A percentile compares a stretch with the other conserved stretches of the same genome.
phyloP scores from a whole-genome alignment of 1,139 yeast species.

The Blastobotrys apis region DNA sequence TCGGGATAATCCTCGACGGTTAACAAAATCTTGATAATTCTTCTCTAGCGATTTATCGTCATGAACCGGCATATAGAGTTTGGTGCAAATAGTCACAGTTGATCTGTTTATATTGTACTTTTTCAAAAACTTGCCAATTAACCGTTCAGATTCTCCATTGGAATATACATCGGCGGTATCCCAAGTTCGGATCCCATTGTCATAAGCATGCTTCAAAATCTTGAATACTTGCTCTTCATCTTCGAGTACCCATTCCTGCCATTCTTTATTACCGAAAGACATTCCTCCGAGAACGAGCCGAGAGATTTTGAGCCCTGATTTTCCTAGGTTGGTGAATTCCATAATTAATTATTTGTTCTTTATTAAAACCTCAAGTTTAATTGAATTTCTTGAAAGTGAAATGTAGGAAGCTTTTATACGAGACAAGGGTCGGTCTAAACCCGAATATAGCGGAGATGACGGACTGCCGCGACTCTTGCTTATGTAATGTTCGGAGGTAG shows the following conservation, averaged over 20 bases:
- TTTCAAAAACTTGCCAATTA: conserved; percentile 40
- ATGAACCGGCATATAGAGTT: conserved; percentile 28
- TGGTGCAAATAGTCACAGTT: conserved; percentile 35
- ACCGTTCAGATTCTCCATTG: conserved; percentile 40
- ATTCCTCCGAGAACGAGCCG: conserved; percentile 54
- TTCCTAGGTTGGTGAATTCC: conserved; percentile 33
- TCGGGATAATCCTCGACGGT: conserved; percentile 42
- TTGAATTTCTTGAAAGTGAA: too few species aligned
- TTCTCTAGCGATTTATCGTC: conserved; percentile 39
- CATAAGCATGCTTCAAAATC: conserved; percentile 48
- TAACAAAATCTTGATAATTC: conserved; percentile 38
- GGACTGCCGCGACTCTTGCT: too few species aligned
- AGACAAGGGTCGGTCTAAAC: too few species aligned
- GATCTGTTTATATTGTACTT: conserved; percentile 39
- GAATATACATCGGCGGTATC: conserved; percentile 48
- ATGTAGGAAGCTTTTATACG: too few species aligned
- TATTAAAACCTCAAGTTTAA: too few species aligned
- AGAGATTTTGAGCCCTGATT: conserved; percentile 51
- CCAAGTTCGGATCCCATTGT: conserved; percentile 46
- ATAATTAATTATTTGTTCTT: background rate
- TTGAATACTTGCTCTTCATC: conserved; percentile 40
- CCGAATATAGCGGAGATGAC: too few species aligned
- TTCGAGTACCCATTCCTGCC: conserved; percentile 49
- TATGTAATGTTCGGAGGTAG: too few species aligned
- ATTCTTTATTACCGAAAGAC: conserved; percentile 47